A percentile compares a stretch with the other conserved stretches of the same genome.
These are phyloP conservation scores for Lactarius pseudohatsudake DNA, from an alignment of 768 basidiomycete species.

Conservation along the genomic window DNA sequence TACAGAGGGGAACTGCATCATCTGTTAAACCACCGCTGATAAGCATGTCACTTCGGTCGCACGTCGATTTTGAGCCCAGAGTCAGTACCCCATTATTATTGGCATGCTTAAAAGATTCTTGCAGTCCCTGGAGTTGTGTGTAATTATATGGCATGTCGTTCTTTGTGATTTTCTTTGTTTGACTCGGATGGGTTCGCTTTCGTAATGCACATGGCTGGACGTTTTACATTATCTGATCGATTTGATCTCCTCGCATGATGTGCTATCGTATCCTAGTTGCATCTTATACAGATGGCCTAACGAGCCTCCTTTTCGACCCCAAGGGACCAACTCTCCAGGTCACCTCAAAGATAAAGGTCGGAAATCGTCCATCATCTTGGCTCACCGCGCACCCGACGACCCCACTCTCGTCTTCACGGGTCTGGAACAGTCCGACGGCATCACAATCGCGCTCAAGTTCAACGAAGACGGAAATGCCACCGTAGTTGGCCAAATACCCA, in stretches of 20 bases:
- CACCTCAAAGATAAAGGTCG: constrained; percentile 47
- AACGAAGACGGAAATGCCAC: constrained; percentile 52
- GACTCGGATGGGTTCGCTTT: background rate
- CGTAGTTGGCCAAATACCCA: constrained; percentile 49
- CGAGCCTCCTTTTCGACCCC: constrained; percentile 64
- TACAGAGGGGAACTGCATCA: constrained; percentile 20
- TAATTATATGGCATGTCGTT: background rate
- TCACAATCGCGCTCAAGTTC: constrained; percentile 58
- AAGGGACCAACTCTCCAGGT: constrained; percentile 45
- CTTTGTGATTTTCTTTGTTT: background rate
- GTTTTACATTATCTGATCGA: background rate
- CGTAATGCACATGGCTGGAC: background rate
- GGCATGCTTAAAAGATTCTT: background rate
- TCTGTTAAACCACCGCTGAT: constrained; percentile 13
- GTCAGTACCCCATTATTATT: background rate
- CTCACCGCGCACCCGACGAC: constrained; percentile 57
- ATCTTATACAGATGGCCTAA: constrained; percentile 64
- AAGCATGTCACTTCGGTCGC: background rate
- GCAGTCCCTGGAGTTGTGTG: background rate
- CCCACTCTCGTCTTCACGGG: constrained; percentile 61
- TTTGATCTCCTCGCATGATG: constrained; percentile 24
- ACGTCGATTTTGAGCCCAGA: background rate
- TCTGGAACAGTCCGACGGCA: constrained; percentile 67
- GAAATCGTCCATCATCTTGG: constrained; percentile 78
- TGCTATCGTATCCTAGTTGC: constrained; percentile 52